Evolutionary conservation across 495 filamentous ascomycete genomes (phyloP).

Genomic region (Ramalina peruviana): DNA sequence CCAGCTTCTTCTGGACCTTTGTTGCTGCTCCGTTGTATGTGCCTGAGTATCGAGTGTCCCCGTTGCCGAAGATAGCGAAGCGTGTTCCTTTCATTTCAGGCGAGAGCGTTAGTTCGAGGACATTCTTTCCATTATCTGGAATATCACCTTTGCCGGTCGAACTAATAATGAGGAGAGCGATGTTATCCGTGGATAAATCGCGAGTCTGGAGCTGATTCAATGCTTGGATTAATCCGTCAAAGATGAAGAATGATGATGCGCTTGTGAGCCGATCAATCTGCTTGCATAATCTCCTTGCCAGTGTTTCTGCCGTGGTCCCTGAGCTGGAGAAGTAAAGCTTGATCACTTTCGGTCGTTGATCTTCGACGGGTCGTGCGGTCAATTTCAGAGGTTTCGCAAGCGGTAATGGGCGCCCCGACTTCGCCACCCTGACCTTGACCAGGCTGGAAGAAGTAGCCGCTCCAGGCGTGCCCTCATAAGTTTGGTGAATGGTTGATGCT

Average conservation of each 20-base stretch:
- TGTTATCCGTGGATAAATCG: constrained; percentile 3
- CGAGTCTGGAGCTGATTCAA: constrained; percentile 5
- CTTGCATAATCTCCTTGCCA: constrained; percentile 12
- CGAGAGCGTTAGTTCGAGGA: neutral
- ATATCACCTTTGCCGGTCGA: constrained; percentile 16
- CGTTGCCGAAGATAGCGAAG: constrained; percentile 17
- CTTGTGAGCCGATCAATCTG: neutral
- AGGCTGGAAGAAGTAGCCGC: too few relatives aligned
- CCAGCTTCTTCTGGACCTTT: constrained; percentile 2
- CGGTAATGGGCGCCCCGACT: too few relatives aligned
- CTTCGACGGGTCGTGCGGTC: too few relatives aligned
- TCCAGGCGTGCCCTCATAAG: too few relatives aligned
- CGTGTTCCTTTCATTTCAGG: neutral
- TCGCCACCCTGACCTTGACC: too few relatives aligned
- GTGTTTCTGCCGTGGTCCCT: constrained; percentile 15
- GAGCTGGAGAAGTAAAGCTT: constrained; percentile 16
- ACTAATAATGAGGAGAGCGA: constrained; percentile 11
- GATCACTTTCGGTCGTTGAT: neutral
- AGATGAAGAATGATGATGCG: neutral
- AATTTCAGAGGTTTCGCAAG: too few relatives aligned
- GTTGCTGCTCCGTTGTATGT: constrained; percentile 18
- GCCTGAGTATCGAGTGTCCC: constrained; percentile 17
- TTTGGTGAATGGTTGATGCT: too few relatives aligned
- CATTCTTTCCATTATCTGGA: constrained; percentile 12
- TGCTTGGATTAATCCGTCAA: neutral